These are phyloP conservation scores for Colletotrichum sp. DNA, from an alignment of 2,329 filamentous ascomycete genomes.

Conservation along the genomic window DNA sequence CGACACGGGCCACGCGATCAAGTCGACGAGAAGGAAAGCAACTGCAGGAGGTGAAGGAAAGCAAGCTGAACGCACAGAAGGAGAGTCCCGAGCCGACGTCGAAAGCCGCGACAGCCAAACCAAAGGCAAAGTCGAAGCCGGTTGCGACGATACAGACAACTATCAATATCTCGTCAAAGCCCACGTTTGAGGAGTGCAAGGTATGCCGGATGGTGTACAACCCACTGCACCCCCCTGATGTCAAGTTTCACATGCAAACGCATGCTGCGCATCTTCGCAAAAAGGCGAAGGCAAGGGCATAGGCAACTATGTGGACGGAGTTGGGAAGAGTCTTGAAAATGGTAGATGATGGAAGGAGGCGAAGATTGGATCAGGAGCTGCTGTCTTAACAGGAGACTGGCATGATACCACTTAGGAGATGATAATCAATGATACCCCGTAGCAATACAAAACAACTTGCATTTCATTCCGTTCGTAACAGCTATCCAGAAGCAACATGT, in stretches of 20 bases:
- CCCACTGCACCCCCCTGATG: slow-evolving; percentile 46
- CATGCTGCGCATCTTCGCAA: slow-evolving; percentile 26
- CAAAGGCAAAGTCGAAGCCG: slow-evolving; percentile 14
- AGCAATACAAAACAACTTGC: not conserved
- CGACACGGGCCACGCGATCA: not conserved
- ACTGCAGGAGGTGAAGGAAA: not conserved
- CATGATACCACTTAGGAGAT: not conserved
- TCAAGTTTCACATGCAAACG: slow-evolving; percentile 45
- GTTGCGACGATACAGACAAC: slow-evolving; percentile 42
- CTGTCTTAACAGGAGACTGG: not conserved
- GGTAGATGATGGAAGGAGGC: not conserved
- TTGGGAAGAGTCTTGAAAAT: not conserved
- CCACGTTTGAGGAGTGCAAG: slow-evolving; percentile 48
- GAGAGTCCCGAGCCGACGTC: not conserved
- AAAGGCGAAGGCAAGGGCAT: not conserved
- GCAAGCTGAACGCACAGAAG: not conserved
- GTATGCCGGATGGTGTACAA: slow-evolving; percentile 49
- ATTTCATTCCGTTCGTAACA: not conserved
- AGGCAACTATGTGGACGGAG: accelerated
- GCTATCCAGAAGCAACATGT: not conserved
- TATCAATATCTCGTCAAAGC: slow-evolving; percentile 46
- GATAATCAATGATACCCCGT: slow-evolving; percentile 11
- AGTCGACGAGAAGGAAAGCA: not conserved
- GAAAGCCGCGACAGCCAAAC: not conserved
- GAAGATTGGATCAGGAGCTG: not conserved